Evolutionary conservation across 83 land plant genomes (phyloP), one percentile per base, ranked within the genome.

Genomic region (Picea abies): DNA sequence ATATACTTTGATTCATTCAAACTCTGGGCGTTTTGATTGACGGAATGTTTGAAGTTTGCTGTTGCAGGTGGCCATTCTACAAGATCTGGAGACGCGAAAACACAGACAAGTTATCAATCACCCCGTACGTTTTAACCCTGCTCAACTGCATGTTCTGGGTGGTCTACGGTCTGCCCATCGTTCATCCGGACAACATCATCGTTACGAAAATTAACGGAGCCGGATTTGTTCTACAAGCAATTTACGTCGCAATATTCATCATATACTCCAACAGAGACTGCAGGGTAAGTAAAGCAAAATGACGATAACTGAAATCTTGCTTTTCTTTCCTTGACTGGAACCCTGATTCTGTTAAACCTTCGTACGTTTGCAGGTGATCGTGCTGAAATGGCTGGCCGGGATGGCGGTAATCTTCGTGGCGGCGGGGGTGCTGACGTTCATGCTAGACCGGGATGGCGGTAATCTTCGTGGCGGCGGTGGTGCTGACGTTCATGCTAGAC

Each of bases 131-230:
- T 17, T 87, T 87, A 1, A 93, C 92, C 5, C 81, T 93, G 2
- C 67, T 87, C 44, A 93, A 90, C 79, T 93, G 96, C 88, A 72
- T 90, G 87, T 84, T 91, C 17, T 93, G 96, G 96, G 69, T 88
- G 7, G 63, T 91, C 56, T 91, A 93, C 83, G 96, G 94, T 20
- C 85, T 93, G 12, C 96, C 96, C 2, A 44, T 87, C 81, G 91
- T 93, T 29, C 83, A 86, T 80, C 89, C 91, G 0, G 47, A 90
- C 79, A 90, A 88, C 89, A 83, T 83, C 19, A 80, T 90, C 61
- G 91, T 93, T 22, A 61, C 90, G 63, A 86, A 91, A 47, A 90
- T 93, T 62, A 93, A 93, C 63, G 91, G 85, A 35, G 26, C 88
- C 15, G 96, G 96, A n/a, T 23, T 82, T 5, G 62, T 84, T 20